Percentiles rank a stretch among this genome's conserved stretches.
Conservation (phyloP, 2,329 filamentous ascomycete genomes). For the Xylariaceae sp. region DNA sequence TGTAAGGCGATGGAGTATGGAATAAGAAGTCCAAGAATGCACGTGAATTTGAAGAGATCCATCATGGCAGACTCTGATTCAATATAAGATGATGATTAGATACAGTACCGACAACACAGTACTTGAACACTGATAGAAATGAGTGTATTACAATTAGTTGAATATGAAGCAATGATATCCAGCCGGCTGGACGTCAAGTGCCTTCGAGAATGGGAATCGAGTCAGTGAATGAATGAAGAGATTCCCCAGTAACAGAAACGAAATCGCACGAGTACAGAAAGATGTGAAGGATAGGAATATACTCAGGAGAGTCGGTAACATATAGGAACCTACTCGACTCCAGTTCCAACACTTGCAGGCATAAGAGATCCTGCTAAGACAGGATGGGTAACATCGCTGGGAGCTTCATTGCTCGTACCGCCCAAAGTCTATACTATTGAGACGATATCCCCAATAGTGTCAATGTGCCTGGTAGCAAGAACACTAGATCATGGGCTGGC, state of each 20-base stretch:
- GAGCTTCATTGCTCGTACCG: constrained; percentile 4
- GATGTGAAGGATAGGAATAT: constrained; percentile 5
- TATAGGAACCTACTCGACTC: constrained; percentile 2
- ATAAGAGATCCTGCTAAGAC: neutral
- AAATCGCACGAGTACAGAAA: constrained; percentile 12
- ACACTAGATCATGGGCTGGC: constrained; percentile 8
- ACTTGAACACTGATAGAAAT: constrained; percentile 13
- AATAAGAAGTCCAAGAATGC: constrained; percentile 35
- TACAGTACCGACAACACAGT: neutral
- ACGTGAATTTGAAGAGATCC: constrained; percentile 34
- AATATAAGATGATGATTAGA: neutral
- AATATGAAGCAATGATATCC: constrained; percentile 27
- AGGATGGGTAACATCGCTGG: constrained; percentile 20
- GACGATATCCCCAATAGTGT: constrained; percentile 9
- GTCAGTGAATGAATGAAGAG: constrained; percentile 26
- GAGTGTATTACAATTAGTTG: constrained; percentile 34
- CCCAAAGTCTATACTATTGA: constrained; percentile 10
- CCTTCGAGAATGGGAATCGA: constrained; percentile 16
- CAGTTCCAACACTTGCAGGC: neutral
- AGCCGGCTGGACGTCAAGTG: constrained; percentile 40
- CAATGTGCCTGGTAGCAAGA: neutral
- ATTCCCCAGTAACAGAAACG: constrained; percentile 9
- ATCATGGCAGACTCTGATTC: constrained; percentile 35
- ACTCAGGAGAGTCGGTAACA: constrained; percentile 6
- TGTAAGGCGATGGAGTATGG: constrained; percentile 46